Percentiles rank a stretch among this genome's conserved stretches.
phyloP scores from a whole-genome alignment of 2,329 filamentous ascomycete genomes.

The Cyphellophora attinorum region DNA sequence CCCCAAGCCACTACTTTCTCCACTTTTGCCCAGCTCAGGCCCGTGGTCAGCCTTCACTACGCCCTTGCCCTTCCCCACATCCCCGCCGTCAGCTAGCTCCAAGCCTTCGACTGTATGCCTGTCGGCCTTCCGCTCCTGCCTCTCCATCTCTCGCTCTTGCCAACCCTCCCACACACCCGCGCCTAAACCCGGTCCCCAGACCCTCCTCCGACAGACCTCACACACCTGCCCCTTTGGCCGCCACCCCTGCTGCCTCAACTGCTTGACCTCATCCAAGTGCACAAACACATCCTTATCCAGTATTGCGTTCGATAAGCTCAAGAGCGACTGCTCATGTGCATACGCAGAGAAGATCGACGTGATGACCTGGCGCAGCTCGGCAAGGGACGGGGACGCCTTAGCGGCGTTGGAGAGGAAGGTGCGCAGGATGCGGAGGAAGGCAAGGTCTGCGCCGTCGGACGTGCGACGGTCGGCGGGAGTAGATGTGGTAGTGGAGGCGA shows the following conservation, averaged over 20 bases:
- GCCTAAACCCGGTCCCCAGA: constrained; percentile 83
- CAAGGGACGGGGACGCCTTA: constrained; percentile 70
- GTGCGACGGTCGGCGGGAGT: constrained; percentile 22
- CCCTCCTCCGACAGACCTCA: constrained; percentile 69
- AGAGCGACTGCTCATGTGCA: constrained; percentile 83
- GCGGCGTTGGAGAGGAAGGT: constrained; percentile 80
- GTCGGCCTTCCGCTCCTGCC: constrained; percentile 14
- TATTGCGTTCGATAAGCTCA: constrained; percentile 74
- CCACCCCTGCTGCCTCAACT: constrained; percentile 77
- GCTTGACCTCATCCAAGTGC: constrained; percentile 65
- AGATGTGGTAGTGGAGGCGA: constrained; percentile 58
- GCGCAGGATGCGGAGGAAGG: constrained; percentile 80
- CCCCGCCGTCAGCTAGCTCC: constrained; percentile 5
- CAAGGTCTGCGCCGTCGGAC: constrained; percentile 43
- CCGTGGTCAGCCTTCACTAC: constrained; percentile 2
- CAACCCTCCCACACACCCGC: constrained; percentile 71
- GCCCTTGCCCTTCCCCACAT: constrained; percentile 12
- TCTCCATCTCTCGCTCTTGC: constrained; percentile 48
- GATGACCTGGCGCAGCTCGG: constrained; percentile 76
- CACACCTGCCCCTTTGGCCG: constrained; percentile 77
- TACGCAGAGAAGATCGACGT: constrained; percentile 90
- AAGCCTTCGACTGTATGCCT: constrained; percentile 6
- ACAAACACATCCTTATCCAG: constrained; percentile 83
- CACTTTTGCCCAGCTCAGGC: not conserved
- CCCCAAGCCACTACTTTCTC: constrained; percentile 6